These are phyloP conservation scores for Cucumis sativus DNA, from an alignment of 306 rosid species.

Conservation along the genomic window Cucumber_9930_V3 NC_026657.2:29696001-29696500, in stretches of 20 bases:
- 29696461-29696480: background rate
- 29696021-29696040: background rate
- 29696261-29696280: no score
- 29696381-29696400: no score
- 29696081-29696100: conserved; percentile 51
- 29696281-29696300: no score
- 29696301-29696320: no score
- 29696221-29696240: background rate
- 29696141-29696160: conserved; percentile 96
- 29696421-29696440: background rate
- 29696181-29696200: conserved; percentile 49
- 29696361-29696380: no score
- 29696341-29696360: no score
- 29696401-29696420: no score
- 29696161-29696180: conserved; percentile 60
- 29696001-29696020: background rate
- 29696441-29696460: background rate
- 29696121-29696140: conserved; percentile 90
- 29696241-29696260: background rate
- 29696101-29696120: conserved; percentile 71
- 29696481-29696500: conserved; percentile 13
- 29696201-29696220: background rate
- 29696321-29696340: no score
- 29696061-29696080: conserved; percentile 89
- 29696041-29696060: conserved; percentile 15